Evolutionary conservation across 208 protist species (phyloP), one percentile per base, ranked within the genome.

Genomic region (Acanthamoeba castellanii): DNA sequence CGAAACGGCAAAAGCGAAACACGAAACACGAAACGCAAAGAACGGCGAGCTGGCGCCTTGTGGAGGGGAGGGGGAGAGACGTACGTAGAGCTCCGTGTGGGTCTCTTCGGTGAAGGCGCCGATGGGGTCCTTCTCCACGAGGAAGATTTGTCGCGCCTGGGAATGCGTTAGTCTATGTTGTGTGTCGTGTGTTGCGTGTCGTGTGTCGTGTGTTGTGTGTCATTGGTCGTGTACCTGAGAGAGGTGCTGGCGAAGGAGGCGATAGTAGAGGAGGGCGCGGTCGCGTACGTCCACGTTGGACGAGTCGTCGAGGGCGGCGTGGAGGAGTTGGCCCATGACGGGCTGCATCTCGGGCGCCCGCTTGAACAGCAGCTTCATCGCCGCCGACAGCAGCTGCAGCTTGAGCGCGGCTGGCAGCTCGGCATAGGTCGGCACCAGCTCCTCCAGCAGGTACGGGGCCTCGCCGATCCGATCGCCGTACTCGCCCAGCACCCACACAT

Each of bases 291-390:
- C 98, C 4, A 92, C 85, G 32, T 92, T 92, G 45, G 97, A 98
- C 93, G 98, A 97, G 95, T 99, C 98, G 95, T 97, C 96, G 37
- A 98, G 96, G 45, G 98, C 97, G 9, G 95, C 30, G 27, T 97
- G 94, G 68, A 99, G 97, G 61, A 99, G 92, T 30, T 66, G 68
- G 16, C 98, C 98, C 37, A 99, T 97, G 47, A 99, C 96, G 11
- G 55, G 84, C 95, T 99, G 98, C 96, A 98, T 97, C 95, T 99
- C 98, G 0, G 97, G 97, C 4, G 98, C 98, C 9, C 98, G 97
- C 95, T 98, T 98, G 96, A 99, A 99, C 92, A 99, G 99, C 32
- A 99, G 96, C 85, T 96, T 98, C 37, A 98, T 94, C 20, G 97
- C 93, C 18, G 98, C 95, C 18, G 98, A 98, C 4, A 99, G 97